Conservation (phyloP, 2,329 filamentous ascomycete genomes). For the Eutypa lata region DNA sequence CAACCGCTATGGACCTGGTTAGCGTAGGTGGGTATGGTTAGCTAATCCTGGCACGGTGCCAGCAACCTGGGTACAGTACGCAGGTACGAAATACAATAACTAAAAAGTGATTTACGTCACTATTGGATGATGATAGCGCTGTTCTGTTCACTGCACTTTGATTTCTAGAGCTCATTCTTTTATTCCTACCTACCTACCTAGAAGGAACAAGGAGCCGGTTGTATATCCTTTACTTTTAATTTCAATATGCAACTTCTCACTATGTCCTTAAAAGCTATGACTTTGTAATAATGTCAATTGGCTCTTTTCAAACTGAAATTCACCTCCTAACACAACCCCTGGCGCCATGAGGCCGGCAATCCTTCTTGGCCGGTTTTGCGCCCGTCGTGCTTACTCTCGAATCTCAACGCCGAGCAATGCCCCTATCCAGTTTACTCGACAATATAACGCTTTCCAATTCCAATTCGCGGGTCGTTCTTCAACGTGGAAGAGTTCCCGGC, state of each 20-base stretch:
- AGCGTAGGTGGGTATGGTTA: too few relatives aligned
- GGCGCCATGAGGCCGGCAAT: constrained; percentile 45
- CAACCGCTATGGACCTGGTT: too few relatives aligned
- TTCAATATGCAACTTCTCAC: constrained; percentile 17
- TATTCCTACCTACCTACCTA: too few relatives aligned
- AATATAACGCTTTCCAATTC: constrained; percentile 17
- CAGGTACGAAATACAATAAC: too few relatives aligned
- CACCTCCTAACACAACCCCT: not conserved
- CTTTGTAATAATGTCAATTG: constrained; percentile 7
- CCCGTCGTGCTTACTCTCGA: constrained; percentile 30
- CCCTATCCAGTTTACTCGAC: constrained; percentile 10
- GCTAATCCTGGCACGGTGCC: too few relatives aligned
- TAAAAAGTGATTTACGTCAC: not conserved
- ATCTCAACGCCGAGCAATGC: constrained; percentile 10
- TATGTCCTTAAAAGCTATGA: not conserved
- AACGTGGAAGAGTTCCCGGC: constrained; percentile 7
- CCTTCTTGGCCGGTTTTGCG: constrained; percentile 41
- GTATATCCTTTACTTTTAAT: too few relatives aligned
- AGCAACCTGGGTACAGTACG: too few relatives aligned
- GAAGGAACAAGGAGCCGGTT: too few relatives aligned
- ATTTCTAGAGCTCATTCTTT: not conserved
- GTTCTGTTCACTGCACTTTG: not conserved
- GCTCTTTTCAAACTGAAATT: not conserved
- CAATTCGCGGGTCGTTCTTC: constrained; percentile 5
- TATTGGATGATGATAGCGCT: not conserved